phyloP scores from a whole-genome alignment of 192 early-diverging fungal genomes.

The Geranomyces variabilis region DNA sequence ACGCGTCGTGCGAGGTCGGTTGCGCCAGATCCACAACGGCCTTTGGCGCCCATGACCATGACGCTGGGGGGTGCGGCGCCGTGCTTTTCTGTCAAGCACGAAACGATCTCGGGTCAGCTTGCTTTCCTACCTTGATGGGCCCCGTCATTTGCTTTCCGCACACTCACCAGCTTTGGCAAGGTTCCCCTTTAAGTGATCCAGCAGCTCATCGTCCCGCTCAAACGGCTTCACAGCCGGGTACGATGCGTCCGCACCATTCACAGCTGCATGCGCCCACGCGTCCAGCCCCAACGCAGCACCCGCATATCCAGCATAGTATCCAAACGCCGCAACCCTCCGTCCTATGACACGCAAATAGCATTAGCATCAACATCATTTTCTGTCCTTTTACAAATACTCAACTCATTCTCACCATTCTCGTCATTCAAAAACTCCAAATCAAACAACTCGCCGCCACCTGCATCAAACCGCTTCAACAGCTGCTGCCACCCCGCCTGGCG shows the following conservation, averaged over 20 bases:
- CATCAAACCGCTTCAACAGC: conserved; percentile 80
- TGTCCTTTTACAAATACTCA: too few species aligned
- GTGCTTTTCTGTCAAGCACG: conserved; percentile 46
- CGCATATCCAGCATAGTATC: conserved; percentile 96
- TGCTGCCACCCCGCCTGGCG: conserved; percentile 92
- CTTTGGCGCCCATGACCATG: conserved; percentile 98
- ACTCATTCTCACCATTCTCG: conserved; percentile 32
- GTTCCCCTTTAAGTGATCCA: conserved; percentile 68
- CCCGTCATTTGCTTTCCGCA: background rate
- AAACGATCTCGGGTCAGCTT: conserved; percentile 31
- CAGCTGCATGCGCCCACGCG: conserved; percentile 69
- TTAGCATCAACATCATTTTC: too few species aligned
- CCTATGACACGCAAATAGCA: conserved; percentile 19
- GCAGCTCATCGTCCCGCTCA: conserved; percentile 79
- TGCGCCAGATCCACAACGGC: conserved; percentile 92
- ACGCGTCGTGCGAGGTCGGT: conserved; percentile 78
- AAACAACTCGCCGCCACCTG: conserved; percentile 82
- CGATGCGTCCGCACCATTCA: conserved; percentile 44
- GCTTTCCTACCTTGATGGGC: conserved; percentile 43
- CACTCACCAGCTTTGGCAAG: conserved; percentile 63
- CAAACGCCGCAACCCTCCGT: conserved; percentile 94
- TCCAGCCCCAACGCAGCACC: conserved; percentile 90
- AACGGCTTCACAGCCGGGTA: conserved; percentile 83
- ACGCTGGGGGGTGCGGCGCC: conserved; percentile 70
- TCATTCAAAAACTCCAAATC: conserved; percentile 96